phyloP scores from a whole-genome alignment of 2,329 filamentous ascomycete species.

The Plenodomus tracheiphilus region DNA sequence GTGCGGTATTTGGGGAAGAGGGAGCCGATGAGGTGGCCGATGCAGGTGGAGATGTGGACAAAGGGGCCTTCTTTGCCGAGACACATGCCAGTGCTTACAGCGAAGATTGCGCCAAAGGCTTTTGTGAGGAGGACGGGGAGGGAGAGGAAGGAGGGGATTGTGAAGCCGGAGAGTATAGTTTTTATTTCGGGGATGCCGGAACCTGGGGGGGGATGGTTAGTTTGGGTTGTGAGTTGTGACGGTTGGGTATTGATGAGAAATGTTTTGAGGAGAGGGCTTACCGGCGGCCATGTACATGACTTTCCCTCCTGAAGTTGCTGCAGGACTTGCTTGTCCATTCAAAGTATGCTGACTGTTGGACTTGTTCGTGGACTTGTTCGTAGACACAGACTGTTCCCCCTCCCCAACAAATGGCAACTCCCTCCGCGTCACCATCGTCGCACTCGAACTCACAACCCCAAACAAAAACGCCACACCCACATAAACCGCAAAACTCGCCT shows the following conservation, averaged over 20 bases:
- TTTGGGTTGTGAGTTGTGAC: too few species aligned
- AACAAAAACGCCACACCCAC: slow-evolving; percentile 55
- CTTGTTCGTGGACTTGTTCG: not conserved
- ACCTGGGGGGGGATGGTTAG: too few species aligned
- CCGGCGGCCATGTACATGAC: slow-evolving; percentile 62
- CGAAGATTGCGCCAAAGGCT: slow-evolving; percentile 61
- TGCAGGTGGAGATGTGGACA: slow-evolving; percentile 63
- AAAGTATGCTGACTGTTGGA: too few species aligned
- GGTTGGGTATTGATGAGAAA: too few species aligned
- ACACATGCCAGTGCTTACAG: slow-evolving; percentile 63
- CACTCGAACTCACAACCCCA: slow-evolving; percentile 53
- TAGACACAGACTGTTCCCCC: slow-evolving; percentile 25
- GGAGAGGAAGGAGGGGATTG: slow-evolving; percentile 61
- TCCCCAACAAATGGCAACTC: slow-evolving; percentile 51
- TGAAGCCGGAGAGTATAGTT: slow-evolving; percentile 63
- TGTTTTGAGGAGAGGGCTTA: too few species aligned
- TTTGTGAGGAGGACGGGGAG: slow-evolving; percentile 61
- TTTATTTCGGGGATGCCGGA: slow-evolving; percentile 66
- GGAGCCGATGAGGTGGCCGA: slow-evolving; percentile 57
- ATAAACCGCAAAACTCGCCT: slow-evolving; percentile 52
- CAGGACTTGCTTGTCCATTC: slow-evolving; percentile 6
- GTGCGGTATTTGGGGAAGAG: slow-evolving; percentile 61
- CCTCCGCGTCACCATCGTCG: slow-evolving; percentile 56
- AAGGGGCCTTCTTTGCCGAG: slow-evolving; percentile 66
- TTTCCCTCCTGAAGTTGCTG: slow-evolving; percentile 46